These are phyloP conservation scores for Cladophialophora yegresii DNA, from an alignment of 2,329 filamentous ascomycete genomes.

Conservation along the genomic window DNA sequence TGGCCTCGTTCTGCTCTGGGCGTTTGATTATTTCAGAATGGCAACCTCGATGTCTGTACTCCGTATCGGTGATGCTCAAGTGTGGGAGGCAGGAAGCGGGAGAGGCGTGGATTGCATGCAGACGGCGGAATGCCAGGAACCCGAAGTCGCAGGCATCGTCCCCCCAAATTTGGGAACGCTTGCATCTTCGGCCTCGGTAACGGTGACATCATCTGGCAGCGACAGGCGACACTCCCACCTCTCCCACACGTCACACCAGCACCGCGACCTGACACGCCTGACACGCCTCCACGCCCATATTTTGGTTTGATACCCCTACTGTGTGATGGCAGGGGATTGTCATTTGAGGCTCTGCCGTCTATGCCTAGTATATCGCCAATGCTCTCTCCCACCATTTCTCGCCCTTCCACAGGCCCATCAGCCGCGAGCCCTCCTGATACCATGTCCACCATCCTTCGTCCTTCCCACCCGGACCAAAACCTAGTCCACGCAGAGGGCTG, in stretches of 20 bases:
- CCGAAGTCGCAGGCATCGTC: constrained; percentile 9
- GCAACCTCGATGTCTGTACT: neutral
- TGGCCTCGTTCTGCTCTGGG: neutral
- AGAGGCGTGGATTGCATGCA: neutral
- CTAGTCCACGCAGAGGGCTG: constrained; percentile 67
- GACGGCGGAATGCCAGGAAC: constrained; percentile 13
- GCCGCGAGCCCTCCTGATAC: constrained; percentile 39
- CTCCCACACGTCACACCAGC: neutral
- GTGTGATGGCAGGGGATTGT: neutral
- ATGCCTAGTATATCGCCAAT: constrained; percentile 34
- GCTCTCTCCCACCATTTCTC: constrained; percentile 37
- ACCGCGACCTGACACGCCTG: neutral
- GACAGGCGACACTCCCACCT: neutral
- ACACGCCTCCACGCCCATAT: too few relatives aligned
- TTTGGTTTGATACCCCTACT: neutral
- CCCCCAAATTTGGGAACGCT: constrained; percentile 6
- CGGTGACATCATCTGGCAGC: constrained; percentile 6
- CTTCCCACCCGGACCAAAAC: constrained; percentile 56
- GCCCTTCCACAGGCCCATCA: constrained; percentile 33
- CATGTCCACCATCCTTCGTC: constrained; percentile 70
- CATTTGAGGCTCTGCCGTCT: neutral
- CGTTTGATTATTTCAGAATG: neutral
- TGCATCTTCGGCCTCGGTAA: neutral
- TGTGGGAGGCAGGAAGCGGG: neutral
- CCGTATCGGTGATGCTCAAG: neutral